These are phyloP conservation scores for Cordyceps javanica DNA, from an alignment of 2,329 filamentous ascomycete genomes.

Conservation along the genomic window DNA sequence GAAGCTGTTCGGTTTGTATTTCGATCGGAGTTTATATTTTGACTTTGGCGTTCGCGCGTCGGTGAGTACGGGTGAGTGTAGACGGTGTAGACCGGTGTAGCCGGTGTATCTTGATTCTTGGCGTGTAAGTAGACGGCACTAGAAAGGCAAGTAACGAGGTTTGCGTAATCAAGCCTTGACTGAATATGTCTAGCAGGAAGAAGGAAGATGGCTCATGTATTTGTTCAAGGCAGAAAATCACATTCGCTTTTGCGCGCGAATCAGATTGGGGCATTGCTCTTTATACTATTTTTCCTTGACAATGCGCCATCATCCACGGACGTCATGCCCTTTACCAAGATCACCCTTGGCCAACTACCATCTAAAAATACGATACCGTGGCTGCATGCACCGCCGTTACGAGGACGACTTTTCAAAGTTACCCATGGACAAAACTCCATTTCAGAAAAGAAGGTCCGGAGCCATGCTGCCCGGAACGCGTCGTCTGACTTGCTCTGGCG, in stretches of 20 bases:
- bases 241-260: constrained; percentile 8
- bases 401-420: not conserved
- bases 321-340: not conserved
- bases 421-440: not conserved
- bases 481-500: constrained; percentile 12
- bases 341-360: not conserved
- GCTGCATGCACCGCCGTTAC: not conserved
- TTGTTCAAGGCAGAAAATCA: constrained; percentile 1
- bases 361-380: constrained; percentile 12
- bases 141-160: not conserved
- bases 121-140: not conserved
- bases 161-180: not conserved
- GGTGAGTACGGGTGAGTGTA: not conserved
- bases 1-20: not conserved
- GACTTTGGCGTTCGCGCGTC: not conserved
- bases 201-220: not conserved
- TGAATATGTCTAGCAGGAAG: not conserved
- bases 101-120: not conserved
- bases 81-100: too few relatives aligned
- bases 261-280: constrained; percentile 10
- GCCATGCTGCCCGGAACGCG: not conserved
- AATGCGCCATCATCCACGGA: not conserved
- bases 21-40: not conserved
- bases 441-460: not conserved
- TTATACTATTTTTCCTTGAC: constrained; percentile 1